Percentiles rank a stretch among this genome's conserved stretches.
phyloP scores from a whole-genome alignment of 2,329 filamentous ascomycete species.

The Decorospora gaudefroyi region DNA sequence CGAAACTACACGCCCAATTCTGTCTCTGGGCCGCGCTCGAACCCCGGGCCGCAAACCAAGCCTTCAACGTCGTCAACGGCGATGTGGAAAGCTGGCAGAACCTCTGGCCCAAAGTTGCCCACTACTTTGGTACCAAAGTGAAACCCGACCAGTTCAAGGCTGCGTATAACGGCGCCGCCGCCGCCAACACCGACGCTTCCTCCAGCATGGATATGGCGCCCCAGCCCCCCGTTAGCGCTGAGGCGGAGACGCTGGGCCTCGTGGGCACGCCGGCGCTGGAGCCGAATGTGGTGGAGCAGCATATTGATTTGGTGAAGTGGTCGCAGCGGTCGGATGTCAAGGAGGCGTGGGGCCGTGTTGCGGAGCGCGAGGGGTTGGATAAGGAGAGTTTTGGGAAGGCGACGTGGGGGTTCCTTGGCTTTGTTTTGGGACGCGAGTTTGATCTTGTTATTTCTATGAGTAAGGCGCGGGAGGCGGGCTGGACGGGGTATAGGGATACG shows the following conservation, averaged over 20 bases:
- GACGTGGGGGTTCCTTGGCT: conserved; percentile 53
- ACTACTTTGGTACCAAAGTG: conserved; percentile 45
- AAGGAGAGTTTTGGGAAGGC: conserved; percentile 51
- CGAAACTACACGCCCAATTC: conserved; percentile 36
- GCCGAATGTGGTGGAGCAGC: conserved; percentile 44
- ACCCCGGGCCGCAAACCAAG: conserved; percentile 46
- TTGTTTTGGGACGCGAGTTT: conserved; percentile 52
- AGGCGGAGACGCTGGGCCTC: conserved; percentile 20
- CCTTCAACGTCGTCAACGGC: conserved; percentile 53
- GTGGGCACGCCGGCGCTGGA: conserved; percentile 9
- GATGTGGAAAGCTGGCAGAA: conserved; percentile 51
- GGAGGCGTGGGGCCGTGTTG: conserved; percentile 47
- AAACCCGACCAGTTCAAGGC: conserved; percentile 31
- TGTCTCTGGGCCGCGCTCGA: conserved; percentile 42
- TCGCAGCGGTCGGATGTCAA: conserved; percentile 47
- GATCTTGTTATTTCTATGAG: conserved; percentile 52
- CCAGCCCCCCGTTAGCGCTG: conserved; percentile 22
- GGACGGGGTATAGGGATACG: conserved; percentile 46
- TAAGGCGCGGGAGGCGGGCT: conserved; percentile 54
- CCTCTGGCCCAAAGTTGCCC: conserved; percentile 50
- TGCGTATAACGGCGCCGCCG: background rate
- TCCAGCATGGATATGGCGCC: background rate
- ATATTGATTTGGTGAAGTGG: conserved; percentile 52
- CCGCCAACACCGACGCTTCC: background rate
- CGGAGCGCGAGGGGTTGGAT: conserved; percentile 44